Percentiles rank a stretch among this genome's conserved stretches.
phyloP scores from a whole-genome alignment of 108 stramenopile species.

The Cyclotella sp. region DNA sequence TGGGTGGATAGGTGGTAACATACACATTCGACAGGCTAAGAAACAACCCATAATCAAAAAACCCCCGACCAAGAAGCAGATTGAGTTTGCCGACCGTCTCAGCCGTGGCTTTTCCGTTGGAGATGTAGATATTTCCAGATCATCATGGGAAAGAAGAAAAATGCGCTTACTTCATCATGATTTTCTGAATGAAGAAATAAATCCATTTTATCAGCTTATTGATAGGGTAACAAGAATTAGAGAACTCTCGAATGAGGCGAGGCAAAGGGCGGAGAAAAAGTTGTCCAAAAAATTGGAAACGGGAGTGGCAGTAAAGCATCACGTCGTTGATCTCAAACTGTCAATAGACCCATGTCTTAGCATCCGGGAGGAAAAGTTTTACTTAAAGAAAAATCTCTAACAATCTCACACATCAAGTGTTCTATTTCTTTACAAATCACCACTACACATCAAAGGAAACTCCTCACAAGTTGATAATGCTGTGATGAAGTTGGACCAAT shows the following conservation, averaged over 20 bases:
- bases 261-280: conserved; percentile 39
- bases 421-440: no score
- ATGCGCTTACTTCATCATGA: conserved; percentile 25
- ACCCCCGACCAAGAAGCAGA: conserved; percentile 56
- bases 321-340: conserved; percentile 13
- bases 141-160: conserved; percentile 12
- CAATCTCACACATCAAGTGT: not conserved
- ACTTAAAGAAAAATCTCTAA: not conserved
- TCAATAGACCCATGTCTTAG: not conserved
- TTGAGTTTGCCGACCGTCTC: conserved; percentile 56
- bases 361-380: conserved; percentile 2
- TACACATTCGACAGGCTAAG: conserved; percentile 22
- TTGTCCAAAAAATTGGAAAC: conserved; percentile 12
- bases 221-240: conserved; percentile 32
- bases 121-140: conserved; percentile 14
- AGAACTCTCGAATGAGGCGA: conserved; percentile 46
- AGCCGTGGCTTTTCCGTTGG: conserved; percentile 53
- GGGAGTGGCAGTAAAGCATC: conserved; percentile 23
- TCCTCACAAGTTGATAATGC: no score
- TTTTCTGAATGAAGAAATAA: conserved; percentile 32
- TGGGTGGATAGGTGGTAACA: conserved; percentile 51
- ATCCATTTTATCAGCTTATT: conserved; percentile 45
- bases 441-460: no score
- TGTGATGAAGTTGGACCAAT: no score
- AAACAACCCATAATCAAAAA: conserved; percentile 35